Percentiles rank a stretch among this genome's conserved stretches.
Conservation (phyloP, 1,139 yeast genomes). For the Diutina siamensis region DNA sequence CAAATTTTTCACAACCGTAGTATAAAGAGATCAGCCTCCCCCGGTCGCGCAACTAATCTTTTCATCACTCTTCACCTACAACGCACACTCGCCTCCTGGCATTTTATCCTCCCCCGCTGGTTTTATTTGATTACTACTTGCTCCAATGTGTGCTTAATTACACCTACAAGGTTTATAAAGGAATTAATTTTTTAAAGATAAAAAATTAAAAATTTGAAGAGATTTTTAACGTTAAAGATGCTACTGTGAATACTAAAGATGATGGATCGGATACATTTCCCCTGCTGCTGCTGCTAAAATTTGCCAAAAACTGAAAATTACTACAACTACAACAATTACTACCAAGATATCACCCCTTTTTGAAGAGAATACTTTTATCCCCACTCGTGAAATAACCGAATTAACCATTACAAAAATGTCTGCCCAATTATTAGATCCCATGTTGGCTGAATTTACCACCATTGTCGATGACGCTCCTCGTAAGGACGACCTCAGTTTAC, state of each 20-base stretch:
- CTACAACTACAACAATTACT: slow-evolving; percentile 1
- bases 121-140: background rate
- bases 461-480: background rate
- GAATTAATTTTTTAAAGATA: slow-evolving; percentile 2
- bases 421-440: slow-evolving; percentile 5
- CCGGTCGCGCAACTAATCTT: background rate
- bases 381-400: background rate
- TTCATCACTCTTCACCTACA: background rate
- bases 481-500: background rate
- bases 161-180: background rate
- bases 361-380: background rate
- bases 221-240: slow-evolving; percentile 4
- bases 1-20: background rate
- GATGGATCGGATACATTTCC: slow-evolving; percentile 4
- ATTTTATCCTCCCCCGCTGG: slow-evolving; percentile 6
- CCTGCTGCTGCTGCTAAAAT: background rate
- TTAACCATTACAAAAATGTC: background rate
- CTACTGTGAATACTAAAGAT: slow-evolving; percentile 3
- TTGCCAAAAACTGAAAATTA: background rate
- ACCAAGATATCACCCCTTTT: background rate
- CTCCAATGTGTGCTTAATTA: slow-evolving; percentile 4
- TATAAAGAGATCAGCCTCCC: background rate
- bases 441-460: slow-evolving; percentile 5
- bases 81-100: background rate
- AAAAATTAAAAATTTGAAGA: background rate